These are phyloP conservation scores for Malassezia pachydermatis DNA, from an alignment of 1,284 basidiomycete species.

Conservation along the genomic window DNA sequence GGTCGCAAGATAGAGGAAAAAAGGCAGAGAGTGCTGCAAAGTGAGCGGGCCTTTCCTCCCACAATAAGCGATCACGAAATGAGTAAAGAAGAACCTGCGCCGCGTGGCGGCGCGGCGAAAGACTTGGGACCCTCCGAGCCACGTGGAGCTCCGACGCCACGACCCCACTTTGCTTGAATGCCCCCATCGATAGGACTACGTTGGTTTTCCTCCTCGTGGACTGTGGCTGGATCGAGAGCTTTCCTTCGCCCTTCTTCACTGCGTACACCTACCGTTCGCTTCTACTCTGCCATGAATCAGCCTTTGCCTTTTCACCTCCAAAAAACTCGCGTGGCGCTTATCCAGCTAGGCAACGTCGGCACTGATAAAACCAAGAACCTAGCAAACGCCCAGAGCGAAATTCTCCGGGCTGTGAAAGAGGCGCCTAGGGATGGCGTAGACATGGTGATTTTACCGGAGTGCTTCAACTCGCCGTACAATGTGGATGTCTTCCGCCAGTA, in stretches of 20 bases:
- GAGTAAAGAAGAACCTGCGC: constrained; percentile 12
- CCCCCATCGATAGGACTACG: too few relatives aligned
- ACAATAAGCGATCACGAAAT: constrained; percentile 22
- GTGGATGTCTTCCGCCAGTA: constrained; percentile 53
- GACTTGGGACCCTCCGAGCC: too few relatives aligned
- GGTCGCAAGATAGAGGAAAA: constrained; percentile 21
- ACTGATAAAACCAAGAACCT: constrained; percentile 40
- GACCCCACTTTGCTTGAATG: not conserved
- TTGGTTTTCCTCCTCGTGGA: not conserved
- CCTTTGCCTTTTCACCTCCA: constrained; percentile 23
- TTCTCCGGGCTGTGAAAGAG: constrained; percentile 13
- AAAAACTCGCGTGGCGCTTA: constrained; percentile 29
- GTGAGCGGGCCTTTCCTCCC: constrained; percentile 12
- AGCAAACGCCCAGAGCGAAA: constrained; percentile 25
- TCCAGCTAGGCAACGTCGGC: constrained; percentile 41
- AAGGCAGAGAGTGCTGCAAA: constrained; percentile 1
- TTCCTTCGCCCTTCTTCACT: not conserved
- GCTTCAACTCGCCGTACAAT: constrained; percentile 96
- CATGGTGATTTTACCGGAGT: constrained; percentile 58
- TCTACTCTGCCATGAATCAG: not conserved
- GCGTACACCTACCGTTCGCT: not conserved
- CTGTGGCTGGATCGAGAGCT: not conserved
- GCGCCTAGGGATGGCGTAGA: constrained; percentile 23
- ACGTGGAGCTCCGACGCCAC: too few relatives aligned
- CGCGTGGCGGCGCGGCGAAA: not conserved